Base-by-base conservation (phyloP, 2,329 filamentous ascomycete species). In the Cordyceps javanica region DNA sequence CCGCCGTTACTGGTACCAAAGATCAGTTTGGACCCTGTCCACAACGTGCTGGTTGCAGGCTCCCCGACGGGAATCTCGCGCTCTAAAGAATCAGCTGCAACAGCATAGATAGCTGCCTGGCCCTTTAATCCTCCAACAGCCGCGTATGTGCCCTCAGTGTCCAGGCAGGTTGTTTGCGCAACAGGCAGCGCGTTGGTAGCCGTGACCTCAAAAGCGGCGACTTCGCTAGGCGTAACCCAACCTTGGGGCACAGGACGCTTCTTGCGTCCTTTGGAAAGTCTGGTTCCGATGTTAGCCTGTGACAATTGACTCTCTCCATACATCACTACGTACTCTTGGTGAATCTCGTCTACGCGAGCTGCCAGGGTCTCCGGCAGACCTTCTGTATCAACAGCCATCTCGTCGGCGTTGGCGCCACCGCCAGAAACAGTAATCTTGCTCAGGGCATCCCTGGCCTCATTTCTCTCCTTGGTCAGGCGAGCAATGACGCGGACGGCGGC, bases 401-500 rank as follows among this genome's bases (percentile, higher is more conserved):
- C 87, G 70, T 97, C 94, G 28, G 87, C 89, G 65, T 83, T 81
- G 11, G 73, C 74, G 3, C 75, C 73, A 58, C 71, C 72, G 57
- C 75, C 75, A 26, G 85, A 85, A 45, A 97, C 85, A 2, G 89
- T 90, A 14, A 97, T 82, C 69, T 90, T 91, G 36, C 91, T 91
- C 53, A 99, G 77, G 14, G 94, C 90, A 73, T 94, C 89, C 63
- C 93, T 82, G 46, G 94, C 92, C 72, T 97, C 92, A 67, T 99
- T 92, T 62, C 94, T 80, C 78, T 99, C 94, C 70, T 84, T 88
- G n/a, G 89, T 89, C 70, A 99, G 71, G 49, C 93, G 85, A 63
- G 91, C 91, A 73, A 99, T 96, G 50, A 99, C 94, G 62, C 94
- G 83, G 51, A 96, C 87, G n/a, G 94, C 94, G 2, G 94, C 93